Conservation (phyloP, 257 asterid genomes). For the Scutellaria baicalensis region DNA sequence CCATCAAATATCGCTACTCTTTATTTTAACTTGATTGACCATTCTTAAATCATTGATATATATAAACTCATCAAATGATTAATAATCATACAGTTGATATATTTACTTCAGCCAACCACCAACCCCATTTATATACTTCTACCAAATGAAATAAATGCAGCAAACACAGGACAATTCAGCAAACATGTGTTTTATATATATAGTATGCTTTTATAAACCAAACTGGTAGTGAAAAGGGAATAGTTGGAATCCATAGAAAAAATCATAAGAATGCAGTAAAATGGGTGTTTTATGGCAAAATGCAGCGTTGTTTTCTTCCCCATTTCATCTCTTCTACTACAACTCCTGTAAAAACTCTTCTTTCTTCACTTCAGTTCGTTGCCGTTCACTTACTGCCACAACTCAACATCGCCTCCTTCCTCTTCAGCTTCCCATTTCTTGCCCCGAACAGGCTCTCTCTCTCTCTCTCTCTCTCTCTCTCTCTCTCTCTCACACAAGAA, state of each 20-base stretch:
- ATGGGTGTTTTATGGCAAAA: slow-evolving; percentile 18
- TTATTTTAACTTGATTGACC: no score
- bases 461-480: background rate
- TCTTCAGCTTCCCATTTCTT: slow-evolving; percentile 30
- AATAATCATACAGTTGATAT: no score
- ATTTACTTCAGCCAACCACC: no score
- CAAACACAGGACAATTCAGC: background rate
- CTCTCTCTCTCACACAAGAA: background rate
- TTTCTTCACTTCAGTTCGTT: background rate
- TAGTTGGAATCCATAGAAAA: no score
- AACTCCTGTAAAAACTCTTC: background rate
- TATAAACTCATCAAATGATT: no score
- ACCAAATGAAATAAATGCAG: slow-evolving; percentile 9
- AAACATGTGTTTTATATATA: no score
- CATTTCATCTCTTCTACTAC: background rate
- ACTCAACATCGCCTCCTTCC: background rate
- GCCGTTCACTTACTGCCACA: background rate
- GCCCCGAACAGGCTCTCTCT: slow-evolving; percentile 25
- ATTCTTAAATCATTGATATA: no score
- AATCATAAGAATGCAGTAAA: no score
- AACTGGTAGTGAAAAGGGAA: background rate
- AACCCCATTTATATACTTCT: background rate
- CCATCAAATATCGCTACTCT: no score
- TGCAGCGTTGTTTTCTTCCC: background rate
- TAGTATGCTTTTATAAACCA: no score